Conservation (phyloP, 192 early-diverging fungal genomes). For the Backusella macrospora region DNA sequence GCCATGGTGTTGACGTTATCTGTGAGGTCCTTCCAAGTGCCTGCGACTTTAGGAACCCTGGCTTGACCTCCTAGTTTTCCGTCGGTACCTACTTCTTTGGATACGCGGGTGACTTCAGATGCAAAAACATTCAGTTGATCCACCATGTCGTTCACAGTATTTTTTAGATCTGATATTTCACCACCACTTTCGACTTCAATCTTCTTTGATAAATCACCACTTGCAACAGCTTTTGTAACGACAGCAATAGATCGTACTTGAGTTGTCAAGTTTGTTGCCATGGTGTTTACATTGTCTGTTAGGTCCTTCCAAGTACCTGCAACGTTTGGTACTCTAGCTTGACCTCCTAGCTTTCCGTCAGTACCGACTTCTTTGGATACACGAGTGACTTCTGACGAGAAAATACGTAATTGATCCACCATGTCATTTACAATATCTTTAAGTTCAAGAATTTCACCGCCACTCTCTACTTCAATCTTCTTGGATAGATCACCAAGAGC, state of each 20-base stretch:
- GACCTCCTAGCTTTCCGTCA: constrained; percentile 59
- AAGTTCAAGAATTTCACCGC: constrained; percentile 56
- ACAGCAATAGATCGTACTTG: constrained; percentile 56
- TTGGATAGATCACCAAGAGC: constrained; percentile 58
- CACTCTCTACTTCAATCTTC: constrained; percentile 58
- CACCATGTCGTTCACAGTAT: constrained; percentile 65
- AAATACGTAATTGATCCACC: constrained; percentile 52
- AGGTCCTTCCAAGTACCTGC: constrained; percentile 59
- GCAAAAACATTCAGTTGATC: constrained; percentile 60
- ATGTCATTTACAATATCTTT: constrained; percentile 58
- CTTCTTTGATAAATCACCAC: constrained; percentile 53
- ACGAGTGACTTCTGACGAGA: constrained; percentile 58
- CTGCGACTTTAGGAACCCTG: constrained; percentile 67
- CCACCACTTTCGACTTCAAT: constrained; percentile 53
- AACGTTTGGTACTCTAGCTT: constrained; percentile 53
- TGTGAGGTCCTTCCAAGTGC: constrained; percentile 75
- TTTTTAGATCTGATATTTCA: constrained; percentile 59
- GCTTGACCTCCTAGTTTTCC: constrained; percentile 82
- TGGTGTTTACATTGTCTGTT: constrained; percentile 59
- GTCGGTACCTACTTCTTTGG: constrained; percentile 65
- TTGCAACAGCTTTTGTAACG: constrained; percentile 54
- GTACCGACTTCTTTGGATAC: constrained; percentile 60
- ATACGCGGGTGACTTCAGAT: constrained; percentile 62
- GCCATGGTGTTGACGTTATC: constrained; percentile 69
- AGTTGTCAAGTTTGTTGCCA: constrained; percentile 56